Base-by-base conservation (phyloP, 140 eudicot genomes). In the Stevia rebaudiana region DNA sequence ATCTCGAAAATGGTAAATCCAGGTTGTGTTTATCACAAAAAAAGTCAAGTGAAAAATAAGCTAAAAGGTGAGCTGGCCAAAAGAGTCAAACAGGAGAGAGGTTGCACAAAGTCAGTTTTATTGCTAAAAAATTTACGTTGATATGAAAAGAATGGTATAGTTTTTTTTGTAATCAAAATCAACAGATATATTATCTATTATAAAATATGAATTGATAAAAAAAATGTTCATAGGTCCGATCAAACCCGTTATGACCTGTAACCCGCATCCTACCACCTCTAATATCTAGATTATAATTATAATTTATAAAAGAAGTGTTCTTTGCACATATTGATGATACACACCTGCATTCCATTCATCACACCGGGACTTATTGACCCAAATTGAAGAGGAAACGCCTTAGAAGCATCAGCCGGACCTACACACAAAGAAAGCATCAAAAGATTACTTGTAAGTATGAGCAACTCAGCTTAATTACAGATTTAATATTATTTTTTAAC, bases 331-430 rank as follows among this genome's bases (percentile, higher is more conserved):
- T 40, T 39, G 43, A 68, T 25, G 19, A 24, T 42, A 67, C 40
- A 39, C 79, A 87, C 96, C 96, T 92, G 96, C 91, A 92, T 75
- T 57, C 81, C 95, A 35, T 86, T 81, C 80, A 83, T 71, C 30
- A 83, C 53, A 73, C 92, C 86, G 0, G 98, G 89, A 69, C 86
- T 88, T 65, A 92, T 83, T 28, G 96, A 82, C 63, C 98, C 98
- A 79, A 92, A 92, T 63, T 92, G 98, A 66, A 92, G 86, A 37
- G 88, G 46, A 72, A 85, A 80, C 9, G 83, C 59, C 78, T 47
- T 77, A 24, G 91, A 82, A 59, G 84, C 74, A 71, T 86, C 98
- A 67, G 77, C 84, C 17, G 86, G 70, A 10, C 76, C 89, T 79
- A 76, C 37, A 42, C 17, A 40, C 48, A 15, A 4, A 30, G 21